Conservation (phyloP, 208 protist species). For the Wallacemonas sp. region DNA sequence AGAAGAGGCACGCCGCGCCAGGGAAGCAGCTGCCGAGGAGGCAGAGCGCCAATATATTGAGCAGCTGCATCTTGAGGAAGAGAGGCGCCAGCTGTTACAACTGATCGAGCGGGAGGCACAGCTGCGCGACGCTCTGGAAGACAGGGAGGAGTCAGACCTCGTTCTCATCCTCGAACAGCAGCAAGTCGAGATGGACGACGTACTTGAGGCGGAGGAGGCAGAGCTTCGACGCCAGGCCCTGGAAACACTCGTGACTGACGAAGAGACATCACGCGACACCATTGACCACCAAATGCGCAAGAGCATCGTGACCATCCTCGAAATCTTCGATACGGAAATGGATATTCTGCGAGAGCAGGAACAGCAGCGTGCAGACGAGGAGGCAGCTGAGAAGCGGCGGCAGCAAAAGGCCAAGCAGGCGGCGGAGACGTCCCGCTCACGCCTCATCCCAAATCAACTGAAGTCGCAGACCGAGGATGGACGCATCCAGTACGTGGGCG, state of each 20-base stretch:
- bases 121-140: background rate
- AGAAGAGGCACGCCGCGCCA: constrained; percentile 3
- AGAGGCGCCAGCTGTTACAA: background rate
- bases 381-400: constrained; percentile 12
- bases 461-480: constrained; percentile 21
- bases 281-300: constrained; percentile 15
- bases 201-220: constrained; percentile 17
- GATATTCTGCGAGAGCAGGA: constrained; percentile 17
- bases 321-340: constrained; percentile 15
- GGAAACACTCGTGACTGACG: constrained; percentile 16
- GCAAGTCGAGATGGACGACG: constrained; percentile 7
- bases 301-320: constrained; percentile 8
- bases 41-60: constrained; percentile 3
- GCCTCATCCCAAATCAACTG: constrained; percentile 47
- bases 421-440: constrained; percentile 14
- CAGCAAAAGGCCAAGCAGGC: constrained; percentile 9
- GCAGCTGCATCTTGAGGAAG: constrained; percentile 4
- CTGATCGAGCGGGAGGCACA: constrained; percentile 3
- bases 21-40: constrained; percentile 1
- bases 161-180: constrained; percentile 10
- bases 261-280: background rate
- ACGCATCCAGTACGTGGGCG: constrained; percentile 46
- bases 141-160: background rate
- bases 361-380: constrained; percentile 13
- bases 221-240: background rate